A percentile compares a stretch with the other conserved stretches of the same genome.
These are phyloP conservation scores for Vigna reflexopilosa DNA, from an alignment of 306 rosid genomes.

Conservation along the genomic window DNA sequence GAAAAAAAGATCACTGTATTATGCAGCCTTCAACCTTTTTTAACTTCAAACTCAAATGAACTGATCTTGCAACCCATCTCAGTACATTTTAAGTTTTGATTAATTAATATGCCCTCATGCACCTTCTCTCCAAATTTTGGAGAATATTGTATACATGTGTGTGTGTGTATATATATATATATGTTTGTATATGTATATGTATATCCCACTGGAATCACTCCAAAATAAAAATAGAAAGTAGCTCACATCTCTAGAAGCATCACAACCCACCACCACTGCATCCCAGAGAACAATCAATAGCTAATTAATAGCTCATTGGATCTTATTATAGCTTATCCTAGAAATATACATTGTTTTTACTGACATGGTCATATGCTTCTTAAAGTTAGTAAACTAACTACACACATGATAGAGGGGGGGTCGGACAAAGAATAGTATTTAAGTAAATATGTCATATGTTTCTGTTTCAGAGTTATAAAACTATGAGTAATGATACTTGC, in stretches of 20 bases:
- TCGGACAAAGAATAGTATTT: conserved; percentile 39
- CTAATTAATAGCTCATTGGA: conserved; percentile 55
- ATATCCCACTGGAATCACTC: neutral
- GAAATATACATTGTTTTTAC: conserved; percentile 52
- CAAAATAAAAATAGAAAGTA: conserved; percentile 31
- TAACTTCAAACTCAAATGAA: conserved; percentile 23
- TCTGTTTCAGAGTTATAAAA: conserved; percentile 50
- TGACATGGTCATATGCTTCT: conserved; percentile 72
- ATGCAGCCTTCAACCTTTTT: neutral
- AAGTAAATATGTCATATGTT: conserved; percentile 53
- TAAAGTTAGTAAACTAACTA: conserved; percentile 60
- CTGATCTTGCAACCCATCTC: conserved; percentile 28
- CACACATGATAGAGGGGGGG: neutral
- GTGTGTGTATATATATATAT: no score
- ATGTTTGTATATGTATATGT: neutral
- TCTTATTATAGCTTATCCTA: conserved; percentile 55
- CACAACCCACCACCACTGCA: conserved; percentile 38
- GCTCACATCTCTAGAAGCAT: conserved; percentile 55
- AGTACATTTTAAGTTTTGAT: neutral
- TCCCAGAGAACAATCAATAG: conserved; percentile 50
- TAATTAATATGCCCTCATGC: neutral
- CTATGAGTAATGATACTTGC: neutral
- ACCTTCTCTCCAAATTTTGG: conserved; percentile 9
- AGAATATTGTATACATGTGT: neutral
- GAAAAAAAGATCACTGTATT: conserved; percentile 21